Evolutionary conservation across 208 protist genomes (phyloP).

Genomic region (Naegleria gruberi): DNA sequence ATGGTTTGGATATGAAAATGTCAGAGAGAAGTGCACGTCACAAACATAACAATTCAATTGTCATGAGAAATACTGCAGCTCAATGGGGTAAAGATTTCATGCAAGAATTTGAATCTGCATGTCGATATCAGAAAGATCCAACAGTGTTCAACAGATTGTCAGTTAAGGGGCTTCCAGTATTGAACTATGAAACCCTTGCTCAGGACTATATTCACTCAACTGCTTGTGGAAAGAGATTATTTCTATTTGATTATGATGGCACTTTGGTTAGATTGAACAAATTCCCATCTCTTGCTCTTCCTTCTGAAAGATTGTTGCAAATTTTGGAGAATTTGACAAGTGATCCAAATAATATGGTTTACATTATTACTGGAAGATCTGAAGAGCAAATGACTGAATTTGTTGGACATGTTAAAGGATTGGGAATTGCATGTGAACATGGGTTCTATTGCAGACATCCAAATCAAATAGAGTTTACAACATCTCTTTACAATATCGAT

Average conservation of each 20-base stretch:
- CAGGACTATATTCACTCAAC: neutral
- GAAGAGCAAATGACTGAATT: constrained; percentile 26
- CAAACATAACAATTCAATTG: constrained; percentile 36
- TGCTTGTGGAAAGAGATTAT: constrained; percentile 27
- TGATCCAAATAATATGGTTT: constrained; percentile 37
- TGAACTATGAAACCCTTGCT: neutral
- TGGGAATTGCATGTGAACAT: constrained; percentile 28
- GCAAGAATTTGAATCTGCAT: constrained; percentile 25
- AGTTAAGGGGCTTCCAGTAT: neutral
- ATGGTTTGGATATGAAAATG: constrained; percentile 33
- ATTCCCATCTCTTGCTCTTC: neutral
- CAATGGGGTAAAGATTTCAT: constrained; percentile 37
- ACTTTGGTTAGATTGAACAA: constrained; percentile 1
- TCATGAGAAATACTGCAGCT: constrained; percentile 30
- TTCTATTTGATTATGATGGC: constrained; percentile 35
- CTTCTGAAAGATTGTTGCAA: constrained; percentile 24
- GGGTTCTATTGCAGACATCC: constrained; percentile 29
- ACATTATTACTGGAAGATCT: constrained; percentile 41
- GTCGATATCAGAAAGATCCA: constrained; percentile 8
- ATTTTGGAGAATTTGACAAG: constrained; percentile 24
- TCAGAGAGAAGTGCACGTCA: constrained; percentile 33
- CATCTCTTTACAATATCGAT: neutral
- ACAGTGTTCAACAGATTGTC: neutral
- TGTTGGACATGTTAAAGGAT: constrained; percentile 16
- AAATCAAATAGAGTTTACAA: neutral